Conservation (phyloP, 2,329 filamentous ascomycete genomes). For the Phaeophleospora eucalypticola region DNA sequence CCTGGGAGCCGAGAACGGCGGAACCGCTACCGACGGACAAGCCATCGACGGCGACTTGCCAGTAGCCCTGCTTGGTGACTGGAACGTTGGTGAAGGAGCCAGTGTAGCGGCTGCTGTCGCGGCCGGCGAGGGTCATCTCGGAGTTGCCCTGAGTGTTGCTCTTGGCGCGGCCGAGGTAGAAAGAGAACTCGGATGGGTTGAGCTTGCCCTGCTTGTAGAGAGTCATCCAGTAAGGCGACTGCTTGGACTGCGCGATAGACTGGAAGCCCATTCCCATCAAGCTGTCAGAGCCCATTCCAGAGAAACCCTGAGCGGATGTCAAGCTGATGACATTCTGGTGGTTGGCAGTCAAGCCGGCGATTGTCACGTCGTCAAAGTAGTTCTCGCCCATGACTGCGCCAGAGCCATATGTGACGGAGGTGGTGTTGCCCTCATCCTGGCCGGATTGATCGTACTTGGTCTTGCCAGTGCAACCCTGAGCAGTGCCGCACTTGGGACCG, state of each 20-base stretch:
- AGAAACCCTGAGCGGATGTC: conserved; percentile 25
- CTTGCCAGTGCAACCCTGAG: conserved; percentile 19
- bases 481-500: conserved; percentile 19
- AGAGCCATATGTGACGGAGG: conserved; percentile 24
- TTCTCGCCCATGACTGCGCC: conserved; percentile 24
- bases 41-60: conserved; percentile 27
- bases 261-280: conserved; percentile 26
- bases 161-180: conserved; percentile 26
- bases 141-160: conserved; percentile 18
- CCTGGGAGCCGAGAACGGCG: conserved; percentile 12
- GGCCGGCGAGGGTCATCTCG: conserved; percentile 27
- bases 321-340: conserved; percentile 26
- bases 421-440: conserved; percentile 22
- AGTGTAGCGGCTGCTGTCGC: conserved; percentile 21
- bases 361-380: conserved; percentile 24
- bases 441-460: conserved; percentile 22
- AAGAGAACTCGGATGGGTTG: conserved; percentile 26
- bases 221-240: conserved; percentile 26
- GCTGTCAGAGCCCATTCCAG: conserved; percentile 18
- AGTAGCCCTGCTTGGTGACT: conserved; percentile 25
- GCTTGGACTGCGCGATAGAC: conserved; percentile 17
- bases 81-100: conserved; percentile 23
- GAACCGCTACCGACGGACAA: conserved; percentile 10
- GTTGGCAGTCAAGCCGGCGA: conserved; percentile 22
- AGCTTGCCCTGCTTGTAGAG: conserved; percentile 23